phyloP scores from a whole-genome alignment of 495 filamentous ascomycete genomes.

The Penicillium angulare region DNA sequence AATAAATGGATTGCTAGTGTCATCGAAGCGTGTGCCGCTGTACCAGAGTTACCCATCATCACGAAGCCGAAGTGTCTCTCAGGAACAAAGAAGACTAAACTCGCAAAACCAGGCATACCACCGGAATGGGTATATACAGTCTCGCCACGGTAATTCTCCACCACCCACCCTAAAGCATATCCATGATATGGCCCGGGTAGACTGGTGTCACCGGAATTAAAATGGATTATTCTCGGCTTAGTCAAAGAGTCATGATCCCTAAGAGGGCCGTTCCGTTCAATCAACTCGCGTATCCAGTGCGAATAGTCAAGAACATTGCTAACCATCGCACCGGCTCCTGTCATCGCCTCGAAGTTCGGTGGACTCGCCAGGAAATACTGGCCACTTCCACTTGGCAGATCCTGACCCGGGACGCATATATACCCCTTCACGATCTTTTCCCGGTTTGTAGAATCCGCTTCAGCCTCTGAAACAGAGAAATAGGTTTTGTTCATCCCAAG shows the following conservation, averaged over 20 bases:
- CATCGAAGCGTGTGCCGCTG: too few species aligned
- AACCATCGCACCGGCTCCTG: constrained; percentile 51
- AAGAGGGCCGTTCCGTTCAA: constrained; percentile 28
- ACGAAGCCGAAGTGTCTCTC: too few species aligned
- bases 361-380: constrained; percentile 25
- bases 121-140: constrained; percentile 41
- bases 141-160: constrained; percentile 10
- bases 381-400: constrained; percentile 24
- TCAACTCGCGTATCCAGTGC: constrained; percentile 45
- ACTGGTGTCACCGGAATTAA: constrained; percentile 13
- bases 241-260: constrained; percentile 37
- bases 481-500: not conserved
- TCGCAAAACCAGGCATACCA: constrained; percentile 35
- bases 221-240: constrained; percentile 30
- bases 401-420: too few species aligned
- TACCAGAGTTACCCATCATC: too few species aligned
- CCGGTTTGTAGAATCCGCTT: not conserved
- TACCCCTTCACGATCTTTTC: too few species aligned
- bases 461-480: not conserved
- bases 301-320: constrained; percentile 54
- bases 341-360: constrained; percentile 18
- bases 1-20: too few species aligned
- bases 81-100: too few species aligned
- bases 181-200: not conserved
- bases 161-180: not conserved